Conservation (phyloP, 345 rosid genomes). For the Rhizophora apiculata region DNA sequence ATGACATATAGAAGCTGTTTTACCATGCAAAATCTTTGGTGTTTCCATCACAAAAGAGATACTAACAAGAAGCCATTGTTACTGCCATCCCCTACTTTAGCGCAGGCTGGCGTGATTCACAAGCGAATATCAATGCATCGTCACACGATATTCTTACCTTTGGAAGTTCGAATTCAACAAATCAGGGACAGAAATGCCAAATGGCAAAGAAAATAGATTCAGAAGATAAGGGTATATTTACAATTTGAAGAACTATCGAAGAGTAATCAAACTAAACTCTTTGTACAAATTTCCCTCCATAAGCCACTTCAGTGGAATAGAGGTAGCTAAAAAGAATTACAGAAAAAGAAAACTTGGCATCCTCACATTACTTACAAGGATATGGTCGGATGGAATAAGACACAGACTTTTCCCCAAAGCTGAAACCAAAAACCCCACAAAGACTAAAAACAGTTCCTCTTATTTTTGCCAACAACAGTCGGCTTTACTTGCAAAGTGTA, state of each 20-base stretch:
- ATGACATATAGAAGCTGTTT: background rate
- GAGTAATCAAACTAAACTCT: constrained; percentile 11
- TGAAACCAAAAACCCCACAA: background rate
- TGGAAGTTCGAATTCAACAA: constrained; percentile 2
- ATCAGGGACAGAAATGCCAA: background rate
- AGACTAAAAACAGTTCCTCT: constrained; percentile 13
- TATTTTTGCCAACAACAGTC: constrained; percentile 23
- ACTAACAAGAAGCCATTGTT: background rate
- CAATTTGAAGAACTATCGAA: constrained; percentile 6
- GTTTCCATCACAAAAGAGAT: background rate
- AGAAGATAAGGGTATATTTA: constrained; percentile 4
- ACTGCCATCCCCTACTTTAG: background rate
- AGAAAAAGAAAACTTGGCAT: background rate
- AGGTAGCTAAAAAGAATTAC: constrained; percentile 8
- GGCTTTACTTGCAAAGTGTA: constrained; percentile 22
- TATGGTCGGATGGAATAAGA: background rate
- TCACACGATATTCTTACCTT: background rate
- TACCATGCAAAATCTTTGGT: background rate
- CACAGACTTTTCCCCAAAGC: background rate
- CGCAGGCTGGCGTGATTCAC: constrained; percentile 22
- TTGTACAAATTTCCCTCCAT: constrained; percentile 38
- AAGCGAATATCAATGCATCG: constrained; percentile 24
- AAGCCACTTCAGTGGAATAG: constrained; percentile 16
- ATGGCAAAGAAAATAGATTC: background rate
- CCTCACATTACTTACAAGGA: constrained; percentile 20